Conservation (phyloP, 805 yeast species). For the Kazachstania bromeliacearum region DNA sequence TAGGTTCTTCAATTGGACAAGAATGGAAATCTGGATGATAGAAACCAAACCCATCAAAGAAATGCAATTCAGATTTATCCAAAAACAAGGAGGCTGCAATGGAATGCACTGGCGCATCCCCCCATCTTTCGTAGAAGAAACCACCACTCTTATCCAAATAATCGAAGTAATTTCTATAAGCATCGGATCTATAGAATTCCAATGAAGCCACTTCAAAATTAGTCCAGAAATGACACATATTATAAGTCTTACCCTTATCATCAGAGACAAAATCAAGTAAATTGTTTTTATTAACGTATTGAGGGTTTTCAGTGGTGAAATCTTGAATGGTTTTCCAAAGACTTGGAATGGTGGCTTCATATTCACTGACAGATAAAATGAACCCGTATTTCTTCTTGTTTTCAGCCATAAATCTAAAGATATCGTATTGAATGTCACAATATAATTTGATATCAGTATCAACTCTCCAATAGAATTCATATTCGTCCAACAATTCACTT, state of each 20-base stretch:
- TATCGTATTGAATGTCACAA: conserved; percentile 57
- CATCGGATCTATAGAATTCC: conserved; percentile 52
- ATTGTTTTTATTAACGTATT: conserved; percentile 37
- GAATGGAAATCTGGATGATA: conserved; percentile 58
- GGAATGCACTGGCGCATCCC: conserved; percentile 88
- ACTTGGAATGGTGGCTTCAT: conserved; percentile 48
- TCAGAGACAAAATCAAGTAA: conserved; percentile 53
- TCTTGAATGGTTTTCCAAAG: conserved; percentile 53
- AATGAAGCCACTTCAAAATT: conserved; percentile 69
- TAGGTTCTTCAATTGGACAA: conserved; percentile 47
- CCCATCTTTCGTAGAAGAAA: conserved; percentile 84
- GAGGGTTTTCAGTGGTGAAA: conserved; percentile 37
- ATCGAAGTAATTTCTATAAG: conserved; percentile 52
- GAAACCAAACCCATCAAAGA: conserved; percentile 69
- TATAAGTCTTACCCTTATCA: conserved; percentile 56
- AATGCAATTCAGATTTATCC: conserved; percentile 50
- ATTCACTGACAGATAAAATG: conserved; percentile 57
- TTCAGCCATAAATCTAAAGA: conserved; percentile 48
- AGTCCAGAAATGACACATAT: conserved; percentile 76
- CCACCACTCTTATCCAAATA: conserved; percentile 62
- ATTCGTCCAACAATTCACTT: conserved; percentile 47
- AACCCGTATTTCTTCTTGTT: conserved; percentile 57
- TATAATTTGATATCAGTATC: conserved; percentile 56
- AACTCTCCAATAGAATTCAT: conserved; percentile 67
- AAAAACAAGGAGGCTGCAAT: conserved; percentile 59